Conservation (phyloP, 805 yeast genomes). For the Saturnispora gosingensis region DNA sequence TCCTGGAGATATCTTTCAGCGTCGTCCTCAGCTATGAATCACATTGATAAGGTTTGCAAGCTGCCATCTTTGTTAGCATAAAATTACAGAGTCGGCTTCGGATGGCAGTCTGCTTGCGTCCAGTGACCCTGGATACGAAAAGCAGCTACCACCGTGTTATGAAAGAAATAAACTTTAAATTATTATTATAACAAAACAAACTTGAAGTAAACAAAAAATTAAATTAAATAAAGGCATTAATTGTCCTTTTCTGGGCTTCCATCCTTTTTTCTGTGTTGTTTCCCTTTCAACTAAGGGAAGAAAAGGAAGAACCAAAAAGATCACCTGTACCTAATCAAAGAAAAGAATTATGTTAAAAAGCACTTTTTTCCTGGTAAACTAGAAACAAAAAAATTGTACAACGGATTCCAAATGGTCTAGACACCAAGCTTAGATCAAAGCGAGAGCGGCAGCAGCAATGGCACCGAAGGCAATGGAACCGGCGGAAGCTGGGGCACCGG, state of each 20-base stretch:
- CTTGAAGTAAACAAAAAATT: background rate
- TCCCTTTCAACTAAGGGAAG: background rate
- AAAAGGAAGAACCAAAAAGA: background rate
- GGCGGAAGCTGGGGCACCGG: constrained; percentile 33
- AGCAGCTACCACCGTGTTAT: too few relatives aligned
- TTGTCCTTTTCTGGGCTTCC: background rate
- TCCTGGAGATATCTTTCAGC: too few relatives aligned
- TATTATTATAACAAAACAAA: background rate
- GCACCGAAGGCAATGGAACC: constrained; percentile 76
- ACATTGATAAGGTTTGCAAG: too few relatives aligned
- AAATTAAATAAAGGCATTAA: background rate
- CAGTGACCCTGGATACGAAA: too few relatives aligned
- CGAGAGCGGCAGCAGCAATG: constrained; percentile 76
- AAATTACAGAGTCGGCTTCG: too few relatives aligned
- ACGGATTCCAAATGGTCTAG: too few relatives aligned
- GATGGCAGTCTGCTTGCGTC: too few relatives aligned
- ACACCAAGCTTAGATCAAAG: constrained; percentile 27
- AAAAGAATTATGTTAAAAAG: background rate
- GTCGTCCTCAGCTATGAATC: too few relatives aligned
- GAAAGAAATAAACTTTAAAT: background rate
- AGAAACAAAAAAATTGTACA: too few relatives aligned
- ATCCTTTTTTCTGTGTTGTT: background rate
- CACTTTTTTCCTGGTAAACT: background rate
- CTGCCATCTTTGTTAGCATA: too few relatives aligned
- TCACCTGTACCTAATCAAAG: background rate